Evolutionary conservation across 2,329 filamentous ascomycete genomes (phyloP).

Genomic region (Stemphylium lycopersici): DNA sequence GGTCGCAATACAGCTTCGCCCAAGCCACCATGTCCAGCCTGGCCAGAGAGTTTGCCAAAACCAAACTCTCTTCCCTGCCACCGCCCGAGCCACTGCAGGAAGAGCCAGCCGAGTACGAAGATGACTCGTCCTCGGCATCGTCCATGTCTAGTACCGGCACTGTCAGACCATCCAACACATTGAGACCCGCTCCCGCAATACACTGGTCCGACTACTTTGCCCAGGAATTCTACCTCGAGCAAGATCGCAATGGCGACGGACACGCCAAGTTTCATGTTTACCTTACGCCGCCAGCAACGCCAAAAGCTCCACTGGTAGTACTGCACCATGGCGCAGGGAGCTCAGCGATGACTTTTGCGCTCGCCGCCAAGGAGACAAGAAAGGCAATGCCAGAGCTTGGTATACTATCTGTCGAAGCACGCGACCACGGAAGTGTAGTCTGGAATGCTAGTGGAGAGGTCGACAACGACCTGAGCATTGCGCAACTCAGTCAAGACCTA

Average conservation of each 20-base stretch:
- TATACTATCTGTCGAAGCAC: slow-evolving; percentile 82
- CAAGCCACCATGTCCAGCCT: slow-evolving; percentile 73
- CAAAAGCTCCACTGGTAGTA: slow-evolving; percentile 81
- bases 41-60: slow-evolving; percentile 78
- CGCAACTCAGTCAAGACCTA: slow-evolving; percentile 75
- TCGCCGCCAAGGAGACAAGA: slow-evolving; percentile 77
- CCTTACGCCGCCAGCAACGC: slow-evolving; percentile 73
- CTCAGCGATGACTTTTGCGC: slow-evolving; percentile 88
- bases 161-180: slow-evolving; percentile 78
- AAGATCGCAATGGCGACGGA: slow-evolving; percentile 38
- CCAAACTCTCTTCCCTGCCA: slow-evolving; percentile 70
- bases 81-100: slow-evolving; percentile 55
- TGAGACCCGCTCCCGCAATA: slow-evolving; percentile 65
- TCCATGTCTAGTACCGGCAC: slow-evolving; percentile 94
- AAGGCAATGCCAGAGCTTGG: slow-evolving; percentile 80
- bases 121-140: slow-evolving; percentile 64
- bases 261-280: slow-evolving; percentile 80
- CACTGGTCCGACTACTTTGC: slow-evolving; percentile 92
- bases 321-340: slow-evolving; percentile 95
- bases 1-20: slow-evolving; percentile 6
- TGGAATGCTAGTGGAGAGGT: slow-evolving; percentile 44
- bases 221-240: slow-evolving; percentile 78
- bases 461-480: slow-evolving; percentile 71
- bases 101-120: slow-evolving; percentile 59
- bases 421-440: slow-evolving; percentile 79